Evolutionary conservation across 164 flowering plant genomes (phyloP), one percentile per base, ranked within the genome.

Genomic region (Aristolochia californica): DNA sequence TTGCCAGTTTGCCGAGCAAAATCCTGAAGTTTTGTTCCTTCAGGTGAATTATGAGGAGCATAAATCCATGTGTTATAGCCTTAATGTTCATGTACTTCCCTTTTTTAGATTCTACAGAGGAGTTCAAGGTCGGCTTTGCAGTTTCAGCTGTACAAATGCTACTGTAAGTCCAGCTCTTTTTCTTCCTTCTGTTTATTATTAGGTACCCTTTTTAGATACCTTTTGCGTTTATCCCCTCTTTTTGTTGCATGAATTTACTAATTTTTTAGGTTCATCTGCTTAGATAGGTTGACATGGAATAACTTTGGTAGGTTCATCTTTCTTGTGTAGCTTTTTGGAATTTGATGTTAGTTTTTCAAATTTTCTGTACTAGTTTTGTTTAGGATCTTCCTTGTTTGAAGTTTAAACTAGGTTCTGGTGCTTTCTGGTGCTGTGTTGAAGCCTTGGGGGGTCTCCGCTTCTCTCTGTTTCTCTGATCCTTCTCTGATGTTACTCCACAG

Each of bases 71-170:
- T 83, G 91, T 59, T 80, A 84, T 52, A 78, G 81, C 73, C 83
- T 89, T 21, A 76, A 78, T 45, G 94, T 89, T 17, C 97, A 89
- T 68, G 97, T 89, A 5, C 82, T 89, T 13, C 97, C 91, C 24
- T 89, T 89, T 74, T 89, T 86, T 66, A 77, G 94, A 16, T 89
- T 89, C 53, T 89, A 89, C 66, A 69, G 91, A 75, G 97, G 97
- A 10, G 82, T 89, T 53, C 80, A 81, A 27, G 94, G 97, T 22
- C 94, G 91, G 28, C 62, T 89, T 0, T 89, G 97, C 66, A 86
- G 94, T 77, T 89, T 89, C 57, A 89, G 97, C 68, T 89, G 97
- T 63, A 89, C 91, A 34, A 86, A 83, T 59, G 89, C 97, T 63
- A 89, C 97, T 67, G 97, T 88, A 56, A 68, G 85, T 79, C 1